These are phyloP conservation scores for Aspergillus chevalieri DNA, from an alignment of 2,329 filamentous ascomycete species.

Conservation along the genomic window DNA sequence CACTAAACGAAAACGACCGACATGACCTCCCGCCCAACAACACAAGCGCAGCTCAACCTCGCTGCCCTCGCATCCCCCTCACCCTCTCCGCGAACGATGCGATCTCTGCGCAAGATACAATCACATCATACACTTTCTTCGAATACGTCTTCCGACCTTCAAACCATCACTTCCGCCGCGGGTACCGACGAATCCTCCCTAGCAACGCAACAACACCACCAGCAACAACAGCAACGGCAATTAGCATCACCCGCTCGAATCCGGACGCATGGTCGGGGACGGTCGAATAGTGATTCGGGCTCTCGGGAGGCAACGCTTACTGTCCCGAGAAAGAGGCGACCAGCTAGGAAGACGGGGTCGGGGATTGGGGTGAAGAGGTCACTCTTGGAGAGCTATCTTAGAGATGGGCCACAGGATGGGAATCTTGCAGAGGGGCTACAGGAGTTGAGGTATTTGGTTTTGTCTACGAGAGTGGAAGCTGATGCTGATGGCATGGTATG, in stretches of 20 bases:
- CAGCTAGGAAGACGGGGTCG: slow-evolving; percentile 40
- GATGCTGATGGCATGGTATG: slow-evolving; percentile 50
- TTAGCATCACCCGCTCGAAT: slow-evolving; percentile 5
- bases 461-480: slow-evolving; percentile 46
- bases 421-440: slow-evolving; percentile 46
- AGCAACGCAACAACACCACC: not conserved
- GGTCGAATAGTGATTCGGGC: slow-evolving; percentile 69
- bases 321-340: slow-evolving; percentile 24
- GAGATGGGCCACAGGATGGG: slow-evolving; percentile 70
- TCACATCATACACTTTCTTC: slow-evolving; percentile 63
- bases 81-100: slow-evolving; percentile 56
- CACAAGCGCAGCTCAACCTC: slow-evolving; percentile 19
- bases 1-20: not conserved
- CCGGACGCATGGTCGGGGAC: slow-evolving; percentile 45
- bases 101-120: slow-evolving; percentile 66
- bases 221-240: not conserved
- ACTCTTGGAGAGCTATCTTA: slow-evolving; percentile 65
- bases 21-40: slow-evolving; percentile 14
- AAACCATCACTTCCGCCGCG: slow-evolving; percentile 17
- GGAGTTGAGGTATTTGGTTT: slow-evolving; percentile 44
- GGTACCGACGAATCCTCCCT: slow-evolving; percentile 17
- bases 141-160: slow-evolving; percentile 44
- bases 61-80: slow-evolving; percentile 23
- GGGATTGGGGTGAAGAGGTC: slow-evolving; percentile 43
- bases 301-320: slow-evolving; percentile 26